Base-by-base conservation (phyloP, 371 early-diverging fungal genomes). In the Mortierella sp. region DNA sequence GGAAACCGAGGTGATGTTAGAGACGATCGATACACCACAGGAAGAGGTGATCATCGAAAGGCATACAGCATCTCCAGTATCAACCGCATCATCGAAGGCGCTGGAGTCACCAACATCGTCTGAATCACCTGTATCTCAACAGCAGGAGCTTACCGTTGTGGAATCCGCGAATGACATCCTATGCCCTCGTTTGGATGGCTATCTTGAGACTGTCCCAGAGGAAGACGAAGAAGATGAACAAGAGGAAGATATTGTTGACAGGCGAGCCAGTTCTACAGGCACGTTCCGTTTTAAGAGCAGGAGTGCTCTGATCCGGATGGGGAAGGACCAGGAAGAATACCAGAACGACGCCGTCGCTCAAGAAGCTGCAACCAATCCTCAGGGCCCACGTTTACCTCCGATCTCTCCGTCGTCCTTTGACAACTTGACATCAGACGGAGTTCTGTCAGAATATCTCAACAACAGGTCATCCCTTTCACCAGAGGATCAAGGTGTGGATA, bases 221-320 rank as follows among this genome's bases (percentile, higher is more conserved):
- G 71, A 71, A 44, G 66, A 65, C 13, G 71, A 71, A 40, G 64
- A 64, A 7, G 59, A 54, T 4, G 64, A n/a, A n/a, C n/a, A 50
- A 0, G 24, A 34, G 12, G 47, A 47, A 28, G 22, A 31, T 3
- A 17, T 41, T 45, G 16, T 17, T 21, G 16, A 22, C 10, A 4
- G 37, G 43, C 34, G 45, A 17, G 12, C 53, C 12, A 14, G 47
- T 7, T 67, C 73, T 13, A 63, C 67, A 0, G 47, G 44, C 27
- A 67, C 67, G 12, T 74, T 63, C 52, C 60, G 56, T 28, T 48
- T 41, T 43, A 68, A 74, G 50, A 48, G 57, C 31, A 55, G 31
- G 39, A 55, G 39, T 0, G 57, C 63, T 13, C 55, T 73, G 37
- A n/a, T 41, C 19, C 17, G 44, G 14, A 47, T 73, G 55, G 46